Conservation (phyloP, 306 rosid genomes). For the Vigna hirtella region DNA sequence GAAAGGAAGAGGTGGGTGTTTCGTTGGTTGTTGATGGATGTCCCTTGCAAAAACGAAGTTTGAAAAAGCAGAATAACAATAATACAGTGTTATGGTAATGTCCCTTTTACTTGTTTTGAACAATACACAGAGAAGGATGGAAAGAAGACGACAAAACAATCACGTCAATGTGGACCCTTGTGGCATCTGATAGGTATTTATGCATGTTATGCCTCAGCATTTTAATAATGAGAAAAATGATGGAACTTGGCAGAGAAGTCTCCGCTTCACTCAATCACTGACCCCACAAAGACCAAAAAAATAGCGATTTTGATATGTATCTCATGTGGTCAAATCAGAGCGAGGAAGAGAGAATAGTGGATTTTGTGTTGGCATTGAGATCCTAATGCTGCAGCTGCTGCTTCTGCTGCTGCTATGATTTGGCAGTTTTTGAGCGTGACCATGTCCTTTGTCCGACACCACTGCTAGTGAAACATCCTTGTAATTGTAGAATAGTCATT, state of each 20-base stretch:
- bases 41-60: slow-evolving; percentile 40
- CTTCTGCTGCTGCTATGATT: slow-evolving; percentile 1
- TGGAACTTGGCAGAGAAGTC: slow-evolving; percentile 43
- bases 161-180: slow-evolving; percentile 44
- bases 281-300: slow-evolving; percentile 10
- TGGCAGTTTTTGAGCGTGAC: slow-evolving; percentile 41
- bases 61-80: slow-evolving; percentile 50
- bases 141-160: slow-evolving; percentile 44
- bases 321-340: slow-evolving; percentile 34
- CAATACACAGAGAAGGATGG: slow-evolving; percentile 32
- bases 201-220: slow-evolving; percentile 44
- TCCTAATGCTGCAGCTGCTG: background rate
- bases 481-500: background rate
- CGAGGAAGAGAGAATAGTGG: slow-evolving; percentile 4
- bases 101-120: slow-evolving; percentile 52
- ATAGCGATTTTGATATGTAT: slow-evolving; percentile 22
- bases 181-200: slow-evolving; percentile 42
- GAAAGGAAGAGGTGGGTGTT: slow-evolving; percentile 45
- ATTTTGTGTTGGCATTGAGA: slow-evolving; percentile 32
- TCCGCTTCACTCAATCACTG: slow-evolving; percentile 6
- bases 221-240: slow-evolving; percentile 42
- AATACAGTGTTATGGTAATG: slow-evolving; percentile 25
- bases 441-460: background rate
- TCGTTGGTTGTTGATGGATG: slow-evolving; percentile 43
- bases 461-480: slow-evolving; percentile 32